Conservation (phyloP, 2,329 filamentous ascomycete species). For the Cercospora sp. region DNA sequence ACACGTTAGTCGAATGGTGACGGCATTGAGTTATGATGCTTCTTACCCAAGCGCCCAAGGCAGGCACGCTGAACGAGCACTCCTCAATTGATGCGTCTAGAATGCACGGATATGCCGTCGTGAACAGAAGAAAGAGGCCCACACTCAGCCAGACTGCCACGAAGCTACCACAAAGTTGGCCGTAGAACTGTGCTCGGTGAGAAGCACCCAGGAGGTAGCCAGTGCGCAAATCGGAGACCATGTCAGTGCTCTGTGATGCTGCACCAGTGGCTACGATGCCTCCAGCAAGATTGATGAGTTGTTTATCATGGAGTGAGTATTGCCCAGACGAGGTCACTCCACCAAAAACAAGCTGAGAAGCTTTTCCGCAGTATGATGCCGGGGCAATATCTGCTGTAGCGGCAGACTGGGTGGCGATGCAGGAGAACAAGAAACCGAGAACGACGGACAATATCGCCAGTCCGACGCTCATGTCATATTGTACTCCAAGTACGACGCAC, state of each 20-base stretch:
- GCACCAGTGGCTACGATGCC: conserved; percentile 45
- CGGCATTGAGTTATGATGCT: neutral
- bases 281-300: conserved; percentile 63
- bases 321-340: conserved; percentile 58
- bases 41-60: conserved; percentile 56
- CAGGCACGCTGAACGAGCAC: conserved; percentile 62
- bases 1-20: neutral
- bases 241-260: conserved; percentile 43
- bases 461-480: conserved; percentile 57
- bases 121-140: conserved; percentile 65
- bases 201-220: conserved; percentile 65
- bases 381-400: conserved; percentile 55
- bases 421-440: conserved; percentile 57
- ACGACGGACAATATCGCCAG: conserved; percentile 56
- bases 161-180: conserved; percentile 61
- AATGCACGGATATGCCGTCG: conserved; percentile 64
- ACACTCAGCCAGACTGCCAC: conserved; percentile 64
- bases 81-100: conserved; percentile 49
- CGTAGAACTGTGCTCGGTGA: conserved; percentile 63
- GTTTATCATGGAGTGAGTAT: conserved; percentile 52
- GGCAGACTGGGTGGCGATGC: conserved; percentile 50
- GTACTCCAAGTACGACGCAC: conserved; percentile 52
- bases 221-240: conserved; percentile 64
- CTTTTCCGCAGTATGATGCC: conserved; percentile 63
- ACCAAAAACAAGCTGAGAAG: conserved; percentile 65